Conservation (phyloP, 495 filamentous ascomycete species). For the Cercophora samala region DNA sequence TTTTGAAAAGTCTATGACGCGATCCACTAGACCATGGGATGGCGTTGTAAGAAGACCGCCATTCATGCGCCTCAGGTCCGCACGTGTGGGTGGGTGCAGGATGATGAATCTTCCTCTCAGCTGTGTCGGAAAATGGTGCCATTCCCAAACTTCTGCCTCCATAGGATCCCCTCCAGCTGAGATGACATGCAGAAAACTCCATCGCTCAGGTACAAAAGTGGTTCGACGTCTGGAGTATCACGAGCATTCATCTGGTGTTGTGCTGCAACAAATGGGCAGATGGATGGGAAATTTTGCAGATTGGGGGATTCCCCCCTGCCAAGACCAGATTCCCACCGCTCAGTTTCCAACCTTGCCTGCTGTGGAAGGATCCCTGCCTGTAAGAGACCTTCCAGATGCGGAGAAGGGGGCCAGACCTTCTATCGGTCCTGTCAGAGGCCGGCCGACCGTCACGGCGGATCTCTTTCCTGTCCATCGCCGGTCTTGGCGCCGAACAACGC, state of each 20-base stretch:
- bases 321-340: background rate
- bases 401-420: background rate
- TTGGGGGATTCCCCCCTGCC: background rate
- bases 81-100: background rate
- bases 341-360: background rate
- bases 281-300: background rate
- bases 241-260: background rate
- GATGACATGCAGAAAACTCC: background rate
- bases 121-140: background rate
- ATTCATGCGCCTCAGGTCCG: background rate
- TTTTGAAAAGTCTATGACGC: background rate
- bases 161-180: background rate
- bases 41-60: background rate
- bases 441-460: background rate
- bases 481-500: background rate
- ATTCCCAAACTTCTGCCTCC: background rate
- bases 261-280: background rate
- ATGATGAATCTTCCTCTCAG: background rate
- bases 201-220: background rate
- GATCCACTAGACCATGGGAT: background rate
- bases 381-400: background rate
- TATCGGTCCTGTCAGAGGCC: background rate
- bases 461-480: background rate
- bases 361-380: background rate
- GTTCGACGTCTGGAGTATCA: background rate